These are phyloP conservation scores for Phyllosticta citriasiana DNA, from an alignment of 2,329 filamentous ascomycete genomes.

Conservation along the genomic window DNA sequence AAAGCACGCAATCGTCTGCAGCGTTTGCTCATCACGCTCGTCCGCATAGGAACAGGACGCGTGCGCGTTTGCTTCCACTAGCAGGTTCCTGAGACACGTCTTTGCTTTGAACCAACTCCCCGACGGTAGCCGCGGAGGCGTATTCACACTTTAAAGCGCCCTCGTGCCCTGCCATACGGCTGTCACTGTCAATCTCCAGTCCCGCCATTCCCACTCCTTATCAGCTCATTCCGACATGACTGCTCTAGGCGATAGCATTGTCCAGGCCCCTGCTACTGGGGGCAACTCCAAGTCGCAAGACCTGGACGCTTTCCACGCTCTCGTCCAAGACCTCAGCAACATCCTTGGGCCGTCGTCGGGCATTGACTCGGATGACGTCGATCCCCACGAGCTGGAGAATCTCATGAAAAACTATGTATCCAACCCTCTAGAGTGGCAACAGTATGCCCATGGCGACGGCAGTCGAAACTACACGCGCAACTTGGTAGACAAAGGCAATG, in stretches of 20 bases:
- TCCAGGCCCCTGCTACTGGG: neutral
- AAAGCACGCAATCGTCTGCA: conserved; percentile 2
- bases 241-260: conserved; percentile 3
- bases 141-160: neutral
- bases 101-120: conserved; percentile 5
- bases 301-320: conserved; percentile 48
- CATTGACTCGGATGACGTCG: conserved; percentile 70
- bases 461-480: conserved; percentile 73
- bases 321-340: conserved; percentile 63
- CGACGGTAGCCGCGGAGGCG: conserved; percentile 6
- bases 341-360: conserved; percentile 73
- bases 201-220: neutral
- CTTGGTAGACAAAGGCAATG: conserved; percentile 82
- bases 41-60: neutral
- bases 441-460: conserved; percentile 63
- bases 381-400: conserved; percentile 58
- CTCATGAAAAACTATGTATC: conserved; percentile 70
- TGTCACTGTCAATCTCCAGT: neutral
- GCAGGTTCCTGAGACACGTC: conserved; percentile 5
- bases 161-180: neutral
- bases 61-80: conserved; percentile 1
- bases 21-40: conserved; percentile 1
- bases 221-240: neutral
- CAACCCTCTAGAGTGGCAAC: conserved; percentile 58
- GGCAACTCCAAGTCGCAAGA: conserved; percentile 1